phyloP scores from a whole-genome alignment of 805 yeast species.

The Wickerhamomyces ciferrii region DNA sequence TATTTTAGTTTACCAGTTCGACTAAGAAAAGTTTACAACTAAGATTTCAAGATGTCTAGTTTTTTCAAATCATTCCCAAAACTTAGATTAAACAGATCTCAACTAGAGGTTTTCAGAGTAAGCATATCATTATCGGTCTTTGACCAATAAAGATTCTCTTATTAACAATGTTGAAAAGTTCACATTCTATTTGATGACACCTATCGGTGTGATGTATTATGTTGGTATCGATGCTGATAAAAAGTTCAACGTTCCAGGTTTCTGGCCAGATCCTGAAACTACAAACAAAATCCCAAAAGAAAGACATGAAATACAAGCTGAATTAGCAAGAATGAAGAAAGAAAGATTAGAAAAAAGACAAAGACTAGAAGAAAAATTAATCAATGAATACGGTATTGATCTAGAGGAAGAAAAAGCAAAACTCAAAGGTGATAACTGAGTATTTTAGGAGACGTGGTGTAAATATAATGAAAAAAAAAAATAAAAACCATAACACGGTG shows the following conservation, averaged over 20 bases:
- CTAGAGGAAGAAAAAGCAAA: conserved; percentile 39
- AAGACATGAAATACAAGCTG: conserved; percentile 87
- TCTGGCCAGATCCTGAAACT: conserved; percentile 96
- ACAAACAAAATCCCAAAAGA: conserved; percentile 90
- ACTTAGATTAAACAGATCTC: conserved; percentile 33
- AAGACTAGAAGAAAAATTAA: conserved; percentile 67
- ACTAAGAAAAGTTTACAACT: no score
- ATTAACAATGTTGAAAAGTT: conserved; percentile 34
- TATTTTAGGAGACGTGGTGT: background rate
- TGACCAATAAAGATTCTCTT: background rate
- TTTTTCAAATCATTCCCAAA: background rate
- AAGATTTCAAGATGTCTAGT: background rate
- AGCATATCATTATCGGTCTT: conserved; percentile 10
- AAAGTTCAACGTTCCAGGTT: conserved; percentile 87
- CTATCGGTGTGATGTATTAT: conserved; percentile 88
- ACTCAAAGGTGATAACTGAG: conserved; percentile 22
- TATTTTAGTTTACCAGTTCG: no score
- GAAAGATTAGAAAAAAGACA: conserved; percentile 71
- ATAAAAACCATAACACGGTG: no score
- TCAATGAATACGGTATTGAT: conserved; percentile 57
- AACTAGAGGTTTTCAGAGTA: conserved; percentile 47
- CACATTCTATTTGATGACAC: conserved; percentile 79
- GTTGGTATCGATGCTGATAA: conserved; percentile 88
- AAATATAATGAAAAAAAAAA: background rate
- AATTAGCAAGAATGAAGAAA: conserved; percentile 78